Conservation (phyloP, 1,284 basidiomycete species). For the Thelephora terrestris region DNA sequence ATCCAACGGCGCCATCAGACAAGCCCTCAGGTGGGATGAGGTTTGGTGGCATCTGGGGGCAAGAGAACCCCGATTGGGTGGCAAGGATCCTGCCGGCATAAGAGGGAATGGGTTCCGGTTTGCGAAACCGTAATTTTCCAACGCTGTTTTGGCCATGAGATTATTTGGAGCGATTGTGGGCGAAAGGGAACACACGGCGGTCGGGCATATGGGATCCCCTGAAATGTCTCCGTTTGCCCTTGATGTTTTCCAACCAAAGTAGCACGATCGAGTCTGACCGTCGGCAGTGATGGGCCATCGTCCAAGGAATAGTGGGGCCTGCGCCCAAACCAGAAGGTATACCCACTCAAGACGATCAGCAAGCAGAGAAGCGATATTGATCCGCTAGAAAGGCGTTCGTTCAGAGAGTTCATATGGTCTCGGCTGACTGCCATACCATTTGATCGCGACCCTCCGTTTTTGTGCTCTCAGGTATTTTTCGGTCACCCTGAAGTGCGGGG, state of each 20-base stretch:
- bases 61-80: not conserved
- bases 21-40: conserved; percentile 5
- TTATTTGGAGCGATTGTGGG: not conserved
- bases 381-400: no score
- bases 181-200: conserved; percentile 16
- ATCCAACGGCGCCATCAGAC: not conserved
- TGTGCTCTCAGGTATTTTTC: no score
- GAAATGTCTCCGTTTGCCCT: conserved; percentile 14
- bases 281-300: no score
- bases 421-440: no score
- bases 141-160: not conserved
- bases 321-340: no score
- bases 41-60: conserved; percentile 4
- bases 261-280: conserved; percentile 14
- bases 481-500: no score
- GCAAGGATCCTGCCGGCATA: conserved; percentile 1
- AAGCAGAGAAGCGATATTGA: no score
- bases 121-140: not conserved
- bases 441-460: no score
- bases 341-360: no score
- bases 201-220: conserved; percentile 20
- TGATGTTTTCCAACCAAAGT: conserved; percentile 14
- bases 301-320: no score
- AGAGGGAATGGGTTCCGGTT: not conserved
- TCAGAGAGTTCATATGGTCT: no score